These are phyloP conservation scores for Neotropicomus parvogracilis DNA, from an alignment of 1,284 basidiomycete genomes.

Conservation along the genomic window DNA sequence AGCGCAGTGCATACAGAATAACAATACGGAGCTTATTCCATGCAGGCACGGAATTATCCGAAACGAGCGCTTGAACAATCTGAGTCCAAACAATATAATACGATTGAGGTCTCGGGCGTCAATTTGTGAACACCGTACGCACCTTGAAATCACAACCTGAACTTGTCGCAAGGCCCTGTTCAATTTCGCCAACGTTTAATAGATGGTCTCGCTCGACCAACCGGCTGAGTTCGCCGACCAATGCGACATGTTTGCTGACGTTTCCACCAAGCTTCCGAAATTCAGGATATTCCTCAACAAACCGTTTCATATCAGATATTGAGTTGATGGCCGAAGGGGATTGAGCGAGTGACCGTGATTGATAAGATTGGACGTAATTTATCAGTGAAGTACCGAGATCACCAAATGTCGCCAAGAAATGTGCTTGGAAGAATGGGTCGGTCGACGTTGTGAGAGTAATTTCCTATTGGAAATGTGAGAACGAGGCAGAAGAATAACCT, in stretches of 20 bases:
- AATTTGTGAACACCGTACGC: slow-evolving; percentile 16
- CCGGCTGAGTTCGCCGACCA: slow-evolving; percentile 94
- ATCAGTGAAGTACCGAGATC: slow-evolving; percentile 93
- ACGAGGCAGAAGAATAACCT: slow-evolving; percentile 1
- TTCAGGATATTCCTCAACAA: slow-evolving; percentile 98
- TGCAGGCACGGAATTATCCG: slow-evolving; percentile 62
- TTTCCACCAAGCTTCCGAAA: slow-evolving; percentile 96
- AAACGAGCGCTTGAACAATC: slow-evolving; percentile 76
- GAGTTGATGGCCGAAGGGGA: slow-evolving; percentile 87
- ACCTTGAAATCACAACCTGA: slow-evolving; percentile 88
- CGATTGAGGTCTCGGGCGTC: neutral
- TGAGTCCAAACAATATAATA: slow-evolving; percentile 37
- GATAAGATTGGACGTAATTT: slow-evolving; percentile 93
- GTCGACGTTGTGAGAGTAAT: slow-evolving; percentile 90
- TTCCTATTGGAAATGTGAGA: slow-evolving; percentile 55
- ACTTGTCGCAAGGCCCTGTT: slow-evolving; percentile 93
- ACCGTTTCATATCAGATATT: slow-evolving; percentile 95
- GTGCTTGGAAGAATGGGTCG: slow-evolving; percentile 92
- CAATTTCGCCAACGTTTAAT: slow-evolving; percentile 89
- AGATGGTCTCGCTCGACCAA: slow-evolving; percentile 84
- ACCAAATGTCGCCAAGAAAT: slow-evolving; percentile 93
- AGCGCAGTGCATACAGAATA: slow-evolving; percentile 93
- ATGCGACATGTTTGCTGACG: slow-evolving; percentile 95
- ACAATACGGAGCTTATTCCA: slow-evolving; percentile 89
- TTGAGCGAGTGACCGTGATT: slow-evolving; percentile 77